Evolutionary conservation across 176 grass and related monocot genomes (phyloP).

Genomic region (Carex pumila): DNA sequence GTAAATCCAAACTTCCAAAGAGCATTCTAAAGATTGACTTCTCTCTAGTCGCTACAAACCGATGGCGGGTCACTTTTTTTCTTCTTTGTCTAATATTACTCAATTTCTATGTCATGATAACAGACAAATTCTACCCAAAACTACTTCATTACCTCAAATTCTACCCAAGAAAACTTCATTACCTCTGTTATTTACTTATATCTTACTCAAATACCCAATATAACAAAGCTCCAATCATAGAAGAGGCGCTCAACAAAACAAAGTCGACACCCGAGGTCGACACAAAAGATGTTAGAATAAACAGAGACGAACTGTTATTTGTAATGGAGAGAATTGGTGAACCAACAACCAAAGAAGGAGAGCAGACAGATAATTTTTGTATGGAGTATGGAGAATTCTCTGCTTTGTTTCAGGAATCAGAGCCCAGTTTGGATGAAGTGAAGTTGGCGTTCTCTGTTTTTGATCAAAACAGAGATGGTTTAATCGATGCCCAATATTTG

Average conservation of each 20-base stretch:
- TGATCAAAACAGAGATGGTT: constrained; percentile 53
- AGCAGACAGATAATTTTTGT: constrained; percentile 4
- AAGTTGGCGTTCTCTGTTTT: constrained; percentile 58
- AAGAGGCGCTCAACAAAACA: neutral
- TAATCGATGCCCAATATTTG: constrained; percentile 60
- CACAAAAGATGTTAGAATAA: neutral
- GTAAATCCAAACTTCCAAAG: too few relatives aligned
- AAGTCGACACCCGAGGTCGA: neutral
- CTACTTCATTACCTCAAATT: too few relatives aligned
- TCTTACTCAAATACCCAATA: neutral
- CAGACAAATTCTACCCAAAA: too few relatives aligned
- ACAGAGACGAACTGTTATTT: neutral
- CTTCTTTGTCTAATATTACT: too few relatives aligned
- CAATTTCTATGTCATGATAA: too few relatives aligned
- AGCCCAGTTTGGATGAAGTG: constrained; percentile 70
- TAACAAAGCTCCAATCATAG: neutral
- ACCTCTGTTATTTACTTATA: too few relatives aligned
- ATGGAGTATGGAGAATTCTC: constrained; percentile 29
- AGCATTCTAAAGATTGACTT: too few relatives aligned
- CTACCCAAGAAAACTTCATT: too few relatives aligned
- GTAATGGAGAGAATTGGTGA: neutral
- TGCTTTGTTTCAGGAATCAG: constrained; percentile 57
- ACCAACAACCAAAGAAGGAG: neutral
- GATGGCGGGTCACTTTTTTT: too few relatives aligned
- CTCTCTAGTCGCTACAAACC: too few relatives aligned